Conservation (phyloP, 129 eudicot species). For the Chrysanthemum makinoi region DNA sequence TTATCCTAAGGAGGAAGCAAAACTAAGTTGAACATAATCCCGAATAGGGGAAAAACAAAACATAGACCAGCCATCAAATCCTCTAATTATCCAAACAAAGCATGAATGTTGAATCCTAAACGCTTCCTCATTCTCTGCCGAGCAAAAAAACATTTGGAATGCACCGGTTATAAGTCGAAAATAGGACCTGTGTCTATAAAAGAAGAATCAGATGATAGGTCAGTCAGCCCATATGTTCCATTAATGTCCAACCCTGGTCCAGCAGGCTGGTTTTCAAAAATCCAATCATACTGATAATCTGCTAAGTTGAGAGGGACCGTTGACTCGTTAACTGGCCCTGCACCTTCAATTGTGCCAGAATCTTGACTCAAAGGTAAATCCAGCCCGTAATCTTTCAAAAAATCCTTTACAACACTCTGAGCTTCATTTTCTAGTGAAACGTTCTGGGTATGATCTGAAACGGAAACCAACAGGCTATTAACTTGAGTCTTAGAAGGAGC, state of each 20-base stretch:
- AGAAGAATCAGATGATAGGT: conserved; percentile 39
- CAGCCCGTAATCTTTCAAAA: conserved; percentile 27
- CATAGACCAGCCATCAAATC: conserved; percentile 13
- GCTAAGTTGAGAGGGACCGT: conserved; percentile 20
- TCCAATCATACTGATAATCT: conserved; percentile 53
- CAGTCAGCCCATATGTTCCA: conserved; percentile 25
- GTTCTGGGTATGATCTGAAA: conserved; percentile 25
- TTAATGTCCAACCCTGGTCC: conserved; percentile 35
- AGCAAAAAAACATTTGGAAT: conserved; percentile 25
- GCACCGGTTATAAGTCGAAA: conserved; percentile 39
- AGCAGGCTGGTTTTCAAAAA: conserved; percentile 40
- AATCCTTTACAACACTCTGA: conserved; percentile 17
- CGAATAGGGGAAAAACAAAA: conserved; percentile 19
- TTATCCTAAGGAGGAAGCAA: conserved; percentile 1
- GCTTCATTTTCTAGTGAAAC: conserved; percentile 23
- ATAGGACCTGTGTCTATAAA: conserved; percentile 44
- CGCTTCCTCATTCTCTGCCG: conserved; percentile 20
- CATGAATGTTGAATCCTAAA: conserved; percentile 19
- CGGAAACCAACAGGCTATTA: conserved; percentile 24
- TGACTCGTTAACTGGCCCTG: conserved; percentile 18
- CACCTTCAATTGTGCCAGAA: conserved; percentile 27
- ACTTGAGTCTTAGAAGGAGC: conserved; percentile 27
- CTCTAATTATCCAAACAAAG: conserved; percentile 29
- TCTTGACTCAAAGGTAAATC: conserved; percentile 21
- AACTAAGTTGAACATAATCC: conserved; percentile 15